Evolutionary conservation across 148 eudicot species (phyloP), one percentile per base, ranked within the genome.

Genomic region (Rhododendron williamsianum): DNA sequence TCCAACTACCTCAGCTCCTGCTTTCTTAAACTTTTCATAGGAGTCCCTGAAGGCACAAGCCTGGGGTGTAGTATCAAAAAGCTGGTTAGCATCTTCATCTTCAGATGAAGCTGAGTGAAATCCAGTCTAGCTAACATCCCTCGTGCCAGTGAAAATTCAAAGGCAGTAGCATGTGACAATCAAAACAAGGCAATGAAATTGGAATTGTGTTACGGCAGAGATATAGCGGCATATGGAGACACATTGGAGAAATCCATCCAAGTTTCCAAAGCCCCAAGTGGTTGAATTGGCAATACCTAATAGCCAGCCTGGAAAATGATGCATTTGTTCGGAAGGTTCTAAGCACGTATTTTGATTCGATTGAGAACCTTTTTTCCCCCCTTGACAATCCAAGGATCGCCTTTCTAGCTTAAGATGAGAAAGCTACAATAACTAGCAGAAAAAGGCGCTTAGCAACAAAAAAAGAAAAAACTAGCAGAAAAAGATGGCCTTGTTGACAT

Each of bases 41-140:
- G 99, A 97, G 92, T 97, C 99, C 88, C 99, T 91, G 86, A 97
- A 97, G 56, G 99, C 98, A 91, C 99, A 97, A 21, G 99, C 99
- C 98, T 97, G 91, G 6, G 72, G 72, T 79, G 84, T 15, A 52
- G 41, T 63, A 74, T 3, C 2, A 33, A 60, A 60, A 74, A 74
- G 8, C 16, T 36, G 18, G 23, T 73, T 43, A 86, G 21, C 38
- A 43, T 25, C 12, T 82, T 82, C 19, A n/a, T 48, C 2, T 82
- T 11, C 49, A 49, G 48, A 72, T 43, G 30, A 4, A 23, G 27
- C 4, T 69, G 65, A 33, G 54, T 8, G 21, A 43, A 36, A 6
- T 4, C 48, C 33, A 46, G 23, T 48, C 58, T 6, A 45, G 13
- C 12, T 16, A 25, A 25, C 25, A 45, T 21, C 41, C 38, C 76